Evolutionary conservation across 1,139 yeast species (phyloP), one percentile per base, ranked within the genome.

Genomic region (Kodamaea suecica): DNA sequence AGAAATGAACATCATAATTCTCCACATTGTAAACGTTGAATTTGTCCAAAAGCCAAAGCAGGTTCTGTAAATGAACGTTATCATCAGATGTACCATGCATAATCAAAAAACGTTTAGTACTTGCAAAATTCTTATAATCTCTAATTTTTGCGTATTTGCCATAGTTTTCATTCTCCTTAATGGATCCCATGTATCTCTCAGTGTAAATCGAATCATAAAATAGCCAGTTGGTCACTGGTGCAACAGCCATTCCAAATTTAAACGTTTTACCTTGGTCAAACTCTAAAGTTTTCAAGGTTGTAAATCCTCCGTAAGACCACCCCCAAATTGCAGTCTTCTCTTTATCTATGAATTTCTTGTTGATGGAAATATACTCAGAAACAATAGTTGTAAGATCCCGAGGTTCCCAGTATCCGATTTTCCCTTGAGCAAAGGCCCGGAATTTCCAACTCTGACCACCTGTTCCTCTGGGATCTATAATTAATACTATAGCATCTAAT

Each of bases 31-130:
- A 61, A 35, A 73, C 31, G 50, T 87, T 83, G 33, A 92, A 66
- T 38, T 75, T 59, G 56, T 94, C 97, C 15, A 92, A 50, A 27
- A 92, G 62, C 53, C 81, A 76, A 44, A 83, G 69, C 27, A 95
- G 83, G 59, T 92, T 88, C 55, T 88, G 96, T 43, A 88, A 65
- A 60, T 92, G 98, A 16, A 92, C 99, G 58, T 92, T 92, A 55
- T 94, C 99, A 59, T 92, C 99, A 2, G 95, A 95, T 0, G 97
- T 84, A 1, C 99, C 99, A 52, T 92, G 98, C 82, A 90, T 82
- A 4, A 92, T 52, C 42, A 92, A 59, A 52, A 94, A 85, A 44
- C 96, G 66, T 24, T 71, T 63, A 1, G 73, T 58, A 2, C 53
- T 45, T 27, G 61, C 56, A 49, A 83, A 80, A n/a, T 66, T 64